These are phyloP conservation scores for Acer saccharum DNA, from an alignment of 345 rosid species.

Conservation along the genomic window DNA sequence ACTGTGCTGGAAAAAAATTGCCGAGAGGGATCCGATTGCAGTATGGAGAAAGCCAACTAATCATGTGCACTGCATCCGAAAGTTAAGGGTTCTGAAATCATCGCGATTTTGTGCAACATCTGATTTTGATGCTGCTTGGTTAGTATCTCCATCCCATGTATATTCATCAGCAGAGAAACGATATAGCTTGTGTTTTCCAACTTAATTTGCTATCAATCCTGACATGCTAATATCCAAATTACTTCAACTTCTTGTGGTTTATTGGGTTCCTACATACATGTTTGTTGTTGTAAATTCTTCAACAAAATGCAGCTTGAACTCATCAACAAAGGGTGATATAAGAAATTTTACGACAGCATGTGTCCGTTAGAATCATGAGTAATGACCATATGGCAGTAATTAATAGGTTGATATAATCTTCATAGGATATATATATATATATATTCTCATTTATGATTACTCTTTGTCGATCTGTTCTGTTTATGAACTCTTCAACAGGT, in stretches of 20 bases:
- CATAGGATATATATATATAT: not conserved
- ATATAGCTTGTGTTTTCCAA: not conserved
- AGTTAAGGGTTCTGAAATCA: slow-evolving; percentile 37
- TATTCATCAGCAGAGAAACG: not conserved
- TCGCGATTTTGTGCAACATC: slow-evolving; percentile 39
- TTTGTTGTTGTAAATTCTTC: too few relatives aligned
- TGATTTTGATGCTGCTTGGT: slow-evolving; percentile 63
- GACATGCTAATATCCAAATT: too few relatives aligned
- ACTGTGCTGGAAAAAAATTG: slow-evolving; percentile 72
- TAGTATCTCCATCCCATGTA: slow-evolving; percentile 23
- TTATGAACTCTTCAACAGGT: slow-evolving; percentile 37
- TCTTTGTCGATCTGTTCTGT: not conserved
- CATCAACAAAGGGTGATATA: not conserved
- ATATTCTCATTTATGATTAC: not conserved
- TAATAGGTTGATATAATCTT: not conserved
- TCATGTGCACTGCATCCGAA: slow-evolving; percentile 53
- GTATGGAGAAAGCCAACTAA: slow-evolving; percentile 71
- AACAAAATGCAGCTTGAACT: not conserved
- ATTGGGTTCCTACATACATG: not conserved
- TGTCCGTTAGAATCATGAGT: not conserved
- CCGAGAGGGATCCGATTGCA: slow-evolving; percentile 52
- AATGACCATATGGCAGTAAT: not conserved
- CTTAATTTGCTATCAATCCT: not conserved
- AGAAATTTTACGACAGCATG: not conserved
- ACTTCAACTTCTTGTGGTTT: too few relatives aligned